Evolutionary conservation across 2,329 filamentous ascomycete genomes (phyloP).

Genomic region (Fusarium duplospermum): DNA sequence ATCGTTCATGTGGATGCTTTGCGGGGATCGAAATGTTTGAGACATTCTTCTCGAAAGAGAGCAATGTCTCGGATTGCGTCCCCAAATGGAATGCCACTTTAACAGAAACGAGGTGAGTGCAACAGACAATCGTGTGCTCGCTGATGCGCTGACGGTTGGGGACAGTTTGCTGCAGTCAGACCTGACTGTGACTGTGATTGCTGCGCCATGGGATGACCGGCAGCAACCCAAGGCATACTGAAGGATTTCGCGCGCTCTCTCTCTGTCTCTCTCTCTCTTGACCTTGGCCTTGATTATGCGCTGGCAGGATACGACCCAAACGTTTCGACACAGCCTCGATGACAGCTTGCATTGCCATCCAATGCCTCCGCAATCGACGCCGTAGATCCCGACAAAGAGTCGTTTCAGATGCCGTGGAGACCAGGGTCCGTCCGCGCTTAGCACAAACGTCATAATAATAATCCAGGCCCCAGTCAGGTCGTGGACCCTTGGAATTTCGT

Average conservation of each 20-base stretch:
- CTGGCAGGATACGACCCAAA: constrained; percentile 32
- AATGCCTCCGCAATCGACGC: constrained; percentile 29
- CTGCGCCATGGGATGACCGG: constrained; percentile 1
- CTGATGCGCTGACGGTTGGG: not conserved
- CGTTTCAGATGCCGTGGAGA: constrained; percentile 37
- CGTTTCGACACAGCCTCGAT: constrained; percentile 37
- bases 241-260: not conserved
- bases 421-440: constrained; percentile 43
- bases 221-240: not conserved
- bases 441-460: constrained; percentile 43
- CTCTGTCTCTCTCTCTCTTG: not conserved
- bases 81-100: not conserved
- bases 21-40: not conserved
- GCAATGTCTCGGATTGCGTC: not conserved
- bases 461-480: constrained; percentile 22
- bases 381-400: constrained; percentile 35
- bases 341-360: constrained; percentile 36
- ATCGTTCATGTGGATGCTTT: not conserved
- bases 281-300: constrained; percentile 21
- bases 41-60: not conserved
- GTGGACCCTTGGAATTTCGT: constrained; percentile 17
- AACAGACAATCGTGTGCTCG: not conserved
- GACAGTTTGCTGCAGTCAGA: constrained; percentile 1
- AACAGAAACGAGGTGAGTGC: not conserved
- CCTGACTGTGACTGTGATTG: not conserved